phyloP scores from a whole-genome alignment of 495 filamentous ascomycete genomes.

The Hypoxylon perforatum region DNA sequence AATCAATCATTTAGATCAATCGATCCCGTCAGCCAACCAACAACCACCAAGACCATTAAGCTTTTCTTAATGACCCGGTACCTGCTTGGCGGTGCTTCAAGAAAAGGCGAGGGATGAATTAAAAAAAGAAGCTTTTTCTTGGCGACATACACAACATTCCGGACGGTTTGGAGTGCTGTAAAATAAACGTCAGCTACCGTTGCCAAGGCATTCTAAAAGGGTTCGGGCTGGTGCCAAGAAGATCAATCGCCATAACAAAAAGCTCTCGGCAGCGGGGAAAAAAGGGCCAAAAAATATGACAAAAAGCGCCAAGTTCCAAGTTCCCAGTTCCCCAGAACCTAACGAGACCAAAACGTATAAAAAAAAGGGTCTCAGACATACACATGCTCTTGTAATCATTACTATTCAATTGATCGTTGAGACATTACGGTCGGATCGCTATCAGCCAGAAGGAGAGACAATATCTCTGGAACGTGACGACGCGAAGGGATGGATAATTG shows the following conservation, averaged over 20 bases:
- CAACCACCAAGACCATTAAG: slow-evolving; percentile 29
- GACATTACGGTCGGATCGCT: slow-evolving; percentile 41
- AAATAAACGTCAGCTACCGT: slow-evolving; percentile 43
- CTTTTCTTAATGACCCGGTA: slow-evolving; percentile 29
- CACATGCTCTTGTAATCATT: slow-evolving; percentile 52
- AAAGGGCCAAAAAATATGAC: slow-evolving; percentile 24
- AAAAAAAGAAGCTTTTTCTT: slow-evolving; percentile 47
- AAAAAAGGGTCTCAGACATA: slow-evolving; percentile 41
- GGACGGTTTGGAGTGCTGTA: slow-evolving; percentile 51
- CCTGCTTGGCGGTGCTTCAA: slow-evolving; percentile 34
- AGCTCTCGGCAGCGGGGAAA: slow-evolving; percentile 46
- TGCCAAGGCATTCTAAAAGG: slow-evolving; percentile 36
- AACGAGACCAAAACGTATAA: slow-evolving; percentile 6
- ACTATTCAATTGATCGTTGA: slow-evolving; percentile 43
- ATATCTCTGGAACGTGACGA: slow-evolving; percentile 28
- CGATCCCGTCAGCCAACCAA: slow-evolving; percentile 22
- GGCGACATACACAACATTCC: slow-evolving; percentile 52
- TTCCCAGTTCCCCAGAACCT: no score
- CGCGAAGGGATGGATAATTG: slow-evolving; percentile 23
- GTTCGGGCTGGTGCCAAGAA: slow-evolving; percentile 46
- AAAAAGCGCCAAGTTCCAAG: slow-evolving; percentile 18
- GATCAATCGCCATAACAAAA: slow-evolving; percentile 38
- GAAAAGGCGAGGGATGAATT: slow-evolving; percentile 1
- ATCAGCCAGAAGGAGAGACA: slow-evolving; percentile 31
- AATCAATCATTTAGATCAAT: slow-evolving; percentile 20